These are phyloP conservation scores for Lathyrus tuberosus DNA, from an alignment of 306 rosid genomes.

Conservation along the genomic window DNA sequence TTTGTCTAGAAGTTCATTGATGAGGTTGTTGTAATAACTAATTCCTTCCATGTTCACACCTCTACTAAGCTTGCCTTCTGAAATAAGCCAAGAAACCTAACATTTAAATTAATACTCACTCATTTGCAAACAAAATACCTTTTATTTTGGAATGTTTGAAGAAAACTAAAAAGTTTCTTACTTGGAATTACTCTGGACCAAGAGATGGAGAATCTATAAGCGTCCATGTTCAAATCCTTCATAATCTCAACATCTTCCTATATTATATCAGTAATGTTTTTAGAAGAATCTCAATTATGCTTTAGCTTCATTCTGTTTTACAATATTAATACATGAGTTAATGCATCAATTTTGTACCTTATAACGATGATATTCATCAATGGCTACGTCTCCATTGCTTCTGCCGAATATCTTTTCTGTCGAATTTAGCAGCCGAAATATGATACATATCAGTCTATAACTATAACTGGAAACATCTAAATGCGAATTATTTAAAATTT, in stretches of 20 bases:
- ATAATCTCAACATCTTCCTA: slow-evolving; percentile 66
- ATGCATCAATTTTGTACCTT: slow-evolving; percentile 38
- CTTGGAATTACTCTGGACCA: slow-evolving; percentile 72
- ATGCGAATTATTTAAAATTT: not conserved
- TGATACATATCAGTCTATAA: not conserved
- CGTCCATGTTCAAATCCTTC: slow-evolving; percentile 60
- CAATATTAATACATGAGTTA: not conserved
- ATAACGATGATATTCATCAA: slow-evolving; percentile 54
- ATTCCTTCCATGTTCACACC: slow-evolving; percentile 60
- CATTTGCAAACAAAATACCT: not conserved
- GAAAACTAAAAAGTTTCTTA: slow-evolving; percentile 29
- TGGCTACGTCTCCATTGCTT: slow-evolving; percentile 55
- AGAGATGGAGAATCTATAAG: slow-evolving; percentile 70
- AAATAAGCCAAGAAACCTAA: slow-evolving; percentile 11
- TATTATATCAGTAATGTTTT: not conserved
- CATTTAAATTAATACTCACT: not conserved
- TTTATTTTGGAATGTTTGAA: not conserved
- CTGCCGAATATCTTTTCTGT: slow-evolving; percentile 48
- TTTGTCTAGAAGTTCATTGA: slow-evolving; percentile 50
- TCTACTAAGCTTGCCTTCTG: slow-evolving; percentile 53
- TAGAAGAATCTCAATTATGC: slow-evolving; percentile 3
- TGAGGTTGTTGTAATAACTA: slow-evolving; percentile 59
- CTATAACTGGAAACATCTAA: not conserved
- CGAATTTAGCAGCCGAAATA: not conserved
- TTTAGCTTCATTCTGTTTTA: not conserved